Percentiles rank a stretch among this genome's conserved stretches.
These are phyloP conservation scores for Iberis amara DNA, from an alignment of 441 rosid species.

Conservation along the genomic window DNA sequence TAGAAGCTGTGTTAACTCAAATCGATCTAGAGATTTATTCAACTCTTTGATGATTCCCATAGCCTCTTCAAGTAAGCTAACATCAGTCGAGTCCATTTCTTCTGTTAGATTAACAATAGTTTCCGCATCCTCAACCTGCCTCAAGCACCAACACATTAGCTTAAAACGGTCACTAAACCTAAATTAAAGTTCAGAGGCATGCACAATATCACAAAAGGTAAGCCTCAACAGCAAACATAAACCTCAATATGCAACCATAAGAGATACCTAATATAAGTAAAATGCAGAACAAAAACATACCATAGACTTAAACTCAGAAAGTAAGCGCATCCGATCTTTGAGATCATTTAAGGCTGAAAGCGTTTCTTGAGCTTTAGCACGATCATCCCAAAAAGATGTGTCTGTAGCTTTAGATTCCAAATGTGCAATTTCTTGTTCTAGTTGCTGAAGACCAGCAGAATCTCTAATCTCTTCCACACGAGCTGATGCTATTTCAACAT, in stretches of 20 bases:
- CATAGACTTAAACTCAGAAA: slow-evolving; percentile 65
- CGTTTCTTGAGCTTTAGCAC: slow-evolving; percentile 66
- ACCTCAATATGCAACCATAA: not conserved
- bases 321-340: slow-evolving; percentile 56
- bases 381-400: slow-evolving; percentile 76
- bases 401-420: slow-evolving; percentile 71
- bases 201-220: too few species aligned
- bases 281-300: slow-evolving; percentile 27
- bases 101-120: slow-evolving; percentile 76
- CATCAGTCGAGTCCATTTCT: slow-evolving; percentile 86
- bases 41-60: slow-evolving; percentile 55
- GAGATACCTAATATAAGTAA: not conserved
- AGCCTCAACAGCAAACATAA: too few species aligned
- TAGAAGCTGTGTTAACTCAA: slow-evolving; percentile 85
- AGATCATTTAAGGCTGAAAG: slow-evolving; percentile 67
- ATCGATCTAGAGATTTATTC: slow-evolving; percentile 58
- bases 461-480: slow-evolving; percentile 64
- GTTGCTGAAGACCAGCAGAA: slow-evolving; percentile 47
- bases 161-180: not conserved
- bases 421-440: slow-evolving; percentile 50
- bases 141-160: slow-evolving; percentile 14
- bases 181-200: too few species aligned
- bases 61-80: slow-evolving; percentile 82
- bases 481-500: slow-evolving; percentile 59
- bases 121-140: slow-evolving; percentile 87